Base-by-base conservation (phyloP, 306 rosid genomes). In the apple (Malus domestica) region DNA sequence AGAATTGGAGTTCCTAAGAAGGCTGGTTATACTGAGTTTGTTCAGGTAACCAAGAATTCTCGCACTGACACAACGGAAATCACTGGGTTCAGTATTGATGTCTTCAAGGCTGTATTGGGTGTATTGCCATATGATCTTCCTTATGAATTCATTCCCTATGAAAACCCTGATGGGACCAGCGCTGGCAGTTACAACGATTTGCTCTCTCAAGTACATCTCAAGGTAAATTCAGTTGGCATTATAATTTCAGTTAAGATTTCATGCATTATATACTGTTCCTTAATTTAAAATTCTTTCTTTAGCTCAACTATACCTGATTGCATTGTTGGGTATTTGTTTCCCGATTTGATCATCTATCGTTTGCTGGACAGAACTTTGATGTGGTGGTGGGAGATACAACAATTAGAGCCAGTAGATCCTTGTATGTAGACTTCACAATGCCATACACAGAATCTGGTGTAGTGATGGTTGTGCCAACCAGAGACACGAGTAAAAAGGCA, bases 11-110 rank as follows among this genome's bases (percentile, higher is more conserved):
- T 90, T 14, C 89, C 90, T 0, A 79, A 72, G 10, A 90, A 67
- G 79, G 8, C 4, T 1, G 84, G 86, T 16, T 83, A 71, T 42
- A 23, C 29, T 8, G 83, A 77, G 52, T 89, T 89, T 72, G 85
- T 87, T 23, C 70, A 44, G 9, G 18, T 81, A 59, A 75, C 22
- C 0, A 1, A 9, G 13, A 65, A 80, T 40, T 19, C 64, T 23
- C 33, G 12, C 63, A 79, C 80, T 3, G 86, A 83, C 23, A 55
- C 45, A 13, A 62, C 80, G 2, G 13, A 15, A 7, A 81, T 78
- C 19, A 78, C 75, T 2, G 93, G 97, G 2, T 89, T 71, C 32
- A 75, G 87, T 70, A 85, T 83, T 12, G 97, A 81, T 1, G 82
- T 91, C 27, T 89, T 91, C 68, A 46, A 85, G 20, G 88, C 89